phyloP scores from a whole-genome alignment of 345 rosid genomes.

The Euphorbia lathyris region DNA sequence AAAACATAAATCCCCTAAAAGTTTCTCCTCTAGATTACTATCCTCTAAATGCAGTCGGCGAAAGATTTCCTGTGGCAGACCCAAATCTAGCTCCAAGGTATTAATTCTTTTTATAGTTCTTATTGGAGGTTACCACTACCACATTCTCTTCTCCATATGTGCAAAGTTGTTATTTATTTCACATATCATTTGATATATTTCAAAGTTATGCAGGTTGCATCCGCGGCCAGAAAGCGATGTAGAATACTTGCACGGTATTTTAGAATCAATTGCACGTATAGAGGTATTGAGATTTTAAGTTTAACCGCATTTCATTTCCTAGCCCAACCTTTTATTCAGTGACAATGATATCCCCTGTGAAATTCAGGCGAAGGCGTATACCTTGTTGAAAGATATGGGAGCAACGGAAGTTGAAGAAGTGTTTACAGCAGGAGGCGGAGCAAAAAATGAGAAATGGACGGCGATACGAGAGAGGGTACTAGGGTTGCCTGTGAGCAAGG shows the following conservation, averaged over 20 bases:
- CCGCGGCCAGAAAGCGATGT: constrained; percentile 81
- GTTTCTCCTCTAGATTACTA: constrained; percentile 79
- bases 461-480: constrained; percentile 68
- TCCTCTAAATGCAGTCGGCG: constrained; percentile 67
- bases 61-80: constrained; percentile 88
- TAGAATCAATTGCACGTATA: constrained; percentile 84
- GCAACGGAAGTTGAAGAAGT: constrained; percentile 78
- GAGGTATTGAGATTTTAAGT: constrained; percentile 45
- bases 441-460: constrained; percentile 77
- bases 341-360: neutral
- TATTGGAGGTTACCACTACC: neutral
- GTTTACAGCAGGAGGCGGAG: constrained; percentile 84
- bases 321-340: neutral
- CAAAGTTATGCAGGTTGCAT: constrained; percentile 49
- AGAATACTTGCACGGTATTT: constrained; percentile 82
- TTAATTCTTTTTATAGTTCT: neutral
- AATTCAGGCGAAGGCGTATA: constrained; percentile 64
- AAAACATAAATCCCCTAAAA: constrained; percentile 55
- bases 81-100: constrained; percentile 81
- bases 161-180: neutral
- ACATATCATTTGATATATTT: neutral
- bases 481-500: constrained; percentile 66
- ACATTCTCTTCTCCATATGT: neutral
- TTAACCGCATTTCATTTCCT: neutral
- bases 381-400: constrained; percentile 68